phyloP scores from a whole-genome alignment of 176 grass and related monocot species.

The Oryza glaberrima region DNA sequence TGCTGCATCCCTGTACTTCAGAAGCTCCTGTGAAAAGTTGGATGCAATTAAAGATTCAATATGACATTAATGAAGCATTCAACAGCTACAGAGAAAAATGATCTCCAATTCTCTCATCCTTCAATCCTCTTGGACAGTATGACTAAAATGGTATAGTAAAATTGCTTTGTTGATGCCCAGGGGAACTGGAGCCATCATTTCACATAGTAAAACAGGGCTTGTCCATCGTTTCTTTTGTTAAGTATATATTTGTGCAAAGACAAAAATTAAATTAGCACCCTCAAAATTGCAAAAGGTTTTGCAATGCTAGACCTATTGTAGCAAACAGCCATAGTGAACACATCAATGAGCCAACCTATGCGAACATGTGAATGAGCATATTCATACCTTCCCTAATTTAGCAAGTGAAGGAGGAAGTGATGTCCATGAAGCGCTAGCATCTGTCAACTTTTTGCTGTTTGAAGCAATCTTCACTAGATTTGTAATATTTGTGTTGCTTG shows the following conservation, averaged over 20 bases:
- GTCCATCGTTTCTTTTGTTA: neutral
- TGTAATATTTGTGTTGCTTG: slow-evolving; percentile 61
- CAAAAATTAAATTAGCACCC: slow-evolving; percentile 17
- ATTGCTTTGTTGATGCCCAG: neutral
- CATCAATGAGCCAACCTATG: neutral
- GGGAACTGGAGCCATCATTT: neutral
- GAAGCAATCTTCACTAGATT: slow-evolving; percentile 82
- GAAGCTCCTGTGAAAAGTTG: slow-evolving; percentile 67
- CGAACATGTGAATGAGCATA: neutral
- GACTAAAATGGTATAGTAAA: slow-evolving; percentile 15
- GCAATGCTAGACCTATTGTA: neutral
- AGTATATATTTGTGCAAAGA: neutral
- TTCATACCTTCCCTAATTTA: slow-evolving; percentile 87
- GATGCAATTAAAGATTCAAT: slow-evolving; percentile 1
- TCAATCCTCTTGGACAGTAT: neutral
- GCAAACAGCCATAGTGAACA: neutral
- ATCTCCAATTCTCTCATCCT: neutral
- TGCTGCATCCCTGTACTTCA: slow-evolving; percentile 87
- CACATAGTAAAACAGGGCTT: neutral
- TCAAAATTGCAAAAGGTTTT: slow-evolving; percentile 18
- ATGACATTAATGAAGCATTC: slow-evolving; percentile 6
- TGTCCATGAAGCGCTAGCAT: slow-evolving; percentile 68
- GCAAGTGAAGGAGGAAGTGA: slow-evolving; percentile 68
- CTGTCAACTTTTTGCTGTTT: slow-evolving; percentile 68
- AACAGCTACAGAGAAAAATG: neutral